These are phyloP conservation scores for Entrophospora sp. DNA, from an alignment of 192 early-diverging fungal genomes.

Conservation along the genomic window DNA sequence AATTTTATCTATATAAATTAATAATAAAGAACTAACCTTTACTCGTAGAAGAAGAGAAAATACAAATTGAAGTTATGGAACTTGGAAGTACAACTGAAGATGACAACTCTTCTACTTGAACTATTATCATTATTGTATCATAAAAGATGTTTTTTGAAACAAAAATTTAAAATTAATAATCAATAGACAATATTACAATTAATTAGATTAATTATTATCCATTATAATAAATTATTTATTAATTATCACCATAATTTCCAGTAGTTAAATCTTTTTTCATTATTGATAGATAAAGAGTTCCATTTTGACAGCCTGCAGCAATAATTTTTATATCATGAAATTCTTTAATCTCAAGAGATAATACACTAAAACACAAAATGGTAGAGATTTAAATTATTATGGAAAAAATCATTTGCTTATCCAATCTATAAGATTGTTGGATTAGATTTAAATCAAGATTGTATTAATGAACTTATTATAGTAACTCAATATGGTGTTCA, in stretches of 20 bases:
- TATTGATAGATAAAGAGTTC: constrained; percentile 7
- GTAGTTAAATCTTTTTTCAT: background rate
- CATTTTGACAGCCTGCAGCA: constrained; percentile 20
- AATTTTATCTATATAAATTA: background rate
- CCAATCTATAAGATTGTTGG: constrained; percentile 43
- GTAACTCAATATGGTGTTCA: constrained; percentile 42
- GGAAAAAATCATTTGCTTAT: constrained; percentile 43
- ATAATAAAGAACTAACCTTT: constrained; percentile 1
- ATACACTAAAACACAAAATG: constrained; percentile 7
- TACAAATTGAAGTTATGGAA: constrained; percentile 8
- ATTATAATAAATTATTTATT: background rate
- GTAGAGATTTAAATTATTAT: constrained; percentile 31
- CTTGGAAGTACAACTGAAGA: background rate
- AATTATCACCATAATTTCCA: background rate
- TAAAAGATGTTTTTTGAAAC: too few relatives aligned
- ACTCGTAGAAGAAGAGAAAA: constrained; percentile 7
- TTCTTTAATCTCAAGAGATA: constrained; percentile 14
- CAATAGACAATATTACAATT: background rate
- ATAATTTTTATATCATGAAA: constrained; percentile 4
- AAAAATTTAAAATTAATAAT: background rate
- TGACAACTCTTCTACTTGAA: background rate
- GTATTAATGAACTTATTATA: constrained; percentile 44
- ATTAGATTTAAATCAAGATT: constrained; percentile 46
- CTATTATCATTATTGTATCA: too few relatives aligned
- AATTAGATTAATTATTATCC: background rate